These are phyloP conservation scores for Stephanocyclus meneghinianus DNA, from an alignment of 352 stramenopile species.

Conservation along the genomic window DNA sequence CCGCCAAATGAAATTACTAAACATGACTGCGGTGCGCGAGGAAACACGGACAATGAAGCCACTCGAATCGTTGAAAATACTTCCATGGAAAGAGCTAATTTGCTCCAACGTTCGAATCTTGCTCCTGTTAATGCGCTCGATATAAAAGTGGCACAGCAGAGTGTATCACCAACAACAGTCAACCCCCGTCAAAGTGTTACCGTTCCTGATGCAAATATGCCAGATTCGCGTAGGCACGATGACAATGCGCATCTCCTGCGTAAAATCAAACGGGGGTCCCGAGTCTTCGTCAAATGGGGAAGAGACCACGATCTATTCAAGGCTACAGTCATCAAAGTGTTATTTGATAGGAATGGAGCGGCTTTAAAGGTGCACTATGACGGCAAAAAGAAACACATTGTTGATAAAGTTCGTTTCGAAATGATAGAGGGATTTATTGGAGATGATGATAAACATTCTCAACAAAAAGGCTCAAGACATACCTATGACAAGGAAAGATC, in stretches of 20 bases:
- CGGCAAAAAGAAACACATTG: conserved; percentile 61
- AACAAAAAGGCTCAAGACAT: neutral
- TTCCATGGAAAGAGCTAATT: no score
- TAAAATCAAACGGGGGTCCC: conserved; percentile 30
- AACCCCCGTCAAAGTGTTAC: neutral
- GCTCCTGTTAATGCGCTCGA: no score
- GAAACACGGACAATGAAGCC: no score
- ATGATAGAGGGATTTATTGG: conserved; percentile 52
- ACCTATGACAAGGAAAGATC: neutral
- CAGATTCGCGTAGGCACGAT: neutral
- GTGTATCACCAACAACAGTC: no score
- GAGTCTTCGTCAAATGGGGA: conserved; percentile 49
- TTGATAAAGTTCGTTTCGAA: conserved; percentile 40
- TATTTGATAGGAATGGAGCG: conserved; percentile 30
- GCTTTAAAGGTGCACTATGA: conserved; percentile 60
- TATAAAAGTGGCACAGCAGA: no score
- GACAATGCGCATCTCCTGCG: conserved; percentile 15
- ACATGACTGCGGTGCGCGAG: no score
- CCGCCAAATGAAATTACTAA: no score
- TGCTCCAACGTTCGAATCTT: no score
- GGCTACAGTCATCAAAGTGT: conserved; percentile 53
- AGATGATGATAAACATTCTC: neutral
- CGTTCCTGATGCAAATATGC: neutral
- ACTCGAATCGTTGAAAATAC: no score
- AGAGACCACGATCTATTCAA: conserved; percentile 44